Conservation (phyloP, 2,329 filamentous ascomycete genomes). For the Fusarium brachygibbosum region DNA sequence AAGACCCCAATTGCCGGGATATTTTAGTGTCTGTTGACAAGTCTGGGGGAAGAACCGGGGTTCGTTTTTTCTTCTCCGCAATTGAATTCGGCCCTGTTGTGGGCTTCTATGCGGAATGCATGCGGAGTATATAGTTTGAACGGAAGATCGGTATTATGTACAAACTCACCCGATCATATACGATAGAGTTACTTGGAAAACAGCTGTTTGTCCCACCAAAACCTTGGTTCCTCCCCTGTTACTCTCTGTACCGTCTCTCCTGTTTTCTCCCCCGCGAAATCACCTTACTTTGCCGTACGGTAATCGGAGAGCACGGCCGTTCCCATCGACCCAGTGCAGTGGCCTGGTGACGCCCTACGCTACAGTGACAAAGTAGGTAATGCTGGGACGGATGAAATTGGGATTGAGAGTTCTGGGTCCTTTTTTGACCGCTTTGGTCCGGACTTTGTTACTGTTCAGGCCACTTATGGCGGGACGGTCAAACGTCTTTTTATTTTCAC, state of each 20-base stretch:
- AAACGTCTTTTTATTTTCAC: background rate
- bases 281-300: background rate
- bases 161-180: conserved; percentile 1
- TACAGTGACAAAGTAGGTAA: background rate
- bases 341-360: conserved; percentile 28
- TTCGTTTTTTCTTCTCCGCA: conserved; percentile 26
- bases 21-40: conserved; percentile 9
- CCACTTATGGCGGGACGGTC: background rate
- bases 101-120: background rate
- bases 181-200: conserved; percentile 15
- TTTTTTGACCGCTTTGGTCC: conserved; percentile 15
- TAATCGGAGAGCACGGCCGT: background rate
- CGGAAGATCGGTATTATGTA: background rate
- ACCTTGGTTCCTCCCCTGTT: conserved; percentile 22
- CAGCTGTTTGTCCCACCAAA: background rate
- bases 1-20: conserved; percentile 7
- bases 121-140: conserved; percentile 25
- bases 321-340: conserved; percentile 23
- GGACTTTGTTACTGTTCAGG: background rate
- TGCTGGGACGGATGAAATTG: background rate
- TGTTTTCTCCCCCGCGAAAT: conserved; percentile 14
- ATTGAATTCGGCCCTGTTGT: conserved; percentile 37
- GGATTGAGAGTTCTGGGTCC: too few species aligned
- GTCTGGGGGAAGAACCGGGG: conserved; percentile 29
- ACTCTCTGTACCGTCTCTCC: background rate